These are phyloP conservation scores for Zygosaccharomyces bailii DNA, from an alignment of 805 yeast genomes.

Conservation along the genomic window DNA sequence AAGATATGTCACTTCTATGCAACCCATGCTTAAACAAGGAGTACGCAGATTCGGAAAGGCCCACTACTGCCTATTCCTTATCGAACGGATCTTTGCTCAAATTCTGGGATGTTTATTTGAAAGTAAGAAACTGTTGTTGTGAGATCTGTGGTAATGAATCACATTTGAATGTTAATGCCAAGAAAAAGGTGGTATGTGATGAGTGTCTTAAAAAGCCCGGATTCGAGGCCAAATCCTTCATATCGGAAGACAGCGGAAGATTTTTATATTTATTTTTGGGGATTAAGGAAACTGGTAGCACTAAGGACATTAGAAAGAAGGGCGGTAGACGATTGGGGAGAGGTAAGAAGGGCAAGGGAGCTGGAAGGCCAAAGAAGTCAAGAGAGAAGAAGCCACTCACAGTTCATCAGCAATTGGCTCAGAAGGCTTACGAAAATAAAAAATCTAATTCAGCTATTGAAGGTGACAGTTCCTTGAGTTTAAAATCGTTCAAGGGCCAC, in stretches of 20 bases:
- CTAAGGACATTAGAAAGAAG: conserved; percentile 22
- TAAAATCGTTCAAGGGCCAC: conserved; percentile 39
- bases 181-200: conserved; percentile 40
- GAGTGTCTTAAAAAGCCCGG: conserved; percentile 38
- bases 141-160: conserved; percentile 42
- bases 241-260: conserved; percentile 46
- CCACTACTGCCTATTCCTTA: conserved; percentile 49
- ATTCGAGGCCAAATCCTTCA: conserved; percentile 25
- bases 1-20: conserved; percentile 52
- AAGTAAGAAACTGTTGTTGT: conserved; percentile 52
- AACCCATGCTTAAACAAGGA: conserved; percentile 43
- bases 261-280: conserved; percentile 49
- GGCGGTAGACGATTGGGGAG: conserved; percentile 38
- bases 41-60: conserved; percentile 35
- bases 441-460: conserved; percentile 40
- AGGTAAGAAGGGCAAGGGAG: conserved; percentile 24
- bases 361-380: conserved; percentile 12
- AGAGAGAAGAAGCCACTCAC: conserved; percentile 25
- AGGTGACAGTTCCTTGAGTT: conserved; percentile 39
- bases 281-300: conserved; percentile 38
- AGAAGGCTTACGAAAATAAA: conserved; percentile 26
- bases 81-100: conserved; percentile 54
- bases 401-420: conserved; percentile 28
- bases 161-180: conserved; percentile 38
- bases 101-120: conserved; percentile 46